Conservation (phyloP, 2,329 filamentous ascomycete species). For the Ramularia endophylla region DNA sequence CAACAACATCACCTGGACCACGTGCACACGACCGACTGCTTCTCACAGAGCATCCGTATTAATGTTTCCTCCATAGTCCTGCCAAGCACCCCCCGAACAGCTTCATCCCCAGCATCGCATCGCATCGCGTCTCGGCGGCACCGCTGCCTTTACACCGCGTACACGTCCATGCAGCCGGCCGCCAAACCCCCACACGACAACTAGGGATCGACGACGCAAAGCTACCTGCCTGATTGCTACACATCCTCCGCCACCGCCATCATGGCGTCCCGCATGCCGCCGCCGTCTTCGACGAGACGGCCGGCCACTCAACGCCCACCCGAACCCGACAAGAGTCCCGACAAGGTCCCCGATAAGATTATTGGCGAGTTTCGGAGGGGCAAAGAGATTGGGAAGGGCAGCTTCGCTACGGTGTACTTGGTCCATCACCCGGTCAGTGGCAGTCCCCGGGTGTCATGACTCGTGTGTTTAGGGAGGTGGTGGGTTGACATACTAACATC, state of each 20-base stretch:
- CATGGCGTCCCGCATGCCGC: slow-evolving; percentile 26
- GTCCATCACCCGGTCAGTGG: slow-evolving; percentile 32
- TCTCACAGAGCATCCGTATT: slow-evolving; percentile 3
- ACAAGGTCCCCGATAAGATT: slow-evolving; percentile 33
- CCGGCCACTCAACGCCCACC: slow-evolving; percentile 20
- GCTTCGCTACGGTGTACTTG: slow-evolving; percentile 87
- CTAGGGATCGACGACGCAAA: slow-evolving; percentile 12
- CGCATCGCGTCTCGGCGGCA: background rate
- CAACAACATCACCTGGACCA: background rate
- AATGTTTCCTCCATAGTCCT: slow-evolving; percentile 8
- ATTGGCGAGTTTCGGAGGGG: slow-evolving; percentile 77
- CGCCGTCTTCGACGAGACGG: slow-evolving; percentile 30
- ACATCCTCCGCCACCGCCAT: slow-evolving; percentile 8
- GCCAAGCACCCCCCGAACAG: slow-evolving; percentile 8
- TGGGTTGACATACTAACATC: slow-evolving; percentile 10
- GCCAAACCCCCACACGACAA: slow-evolving; percentile 8
- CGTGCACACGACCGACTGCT: slow-evolving; percentile 3
- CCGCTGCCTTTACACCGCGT: slow-evolving; percentile 2
- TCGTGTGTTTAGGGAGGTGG: background rate
- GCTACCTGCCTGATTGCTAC: slow-evolving; percentile 5
- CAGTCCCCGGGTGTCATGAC: background rate
- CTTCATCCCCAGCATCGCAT: slow-evolving; percentile 7
- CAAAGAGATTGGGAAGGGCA: slow-evolving; percentile 91
- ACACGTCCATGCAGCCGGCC: slow-evolving; percentile 13
- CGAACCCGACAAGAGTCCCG: slow-evolving; percentile 22